Evolutionary conservation across 495 filamentous ascomycete species (phyloP).

Genomic region (Penicillium alfredii): DNA sequence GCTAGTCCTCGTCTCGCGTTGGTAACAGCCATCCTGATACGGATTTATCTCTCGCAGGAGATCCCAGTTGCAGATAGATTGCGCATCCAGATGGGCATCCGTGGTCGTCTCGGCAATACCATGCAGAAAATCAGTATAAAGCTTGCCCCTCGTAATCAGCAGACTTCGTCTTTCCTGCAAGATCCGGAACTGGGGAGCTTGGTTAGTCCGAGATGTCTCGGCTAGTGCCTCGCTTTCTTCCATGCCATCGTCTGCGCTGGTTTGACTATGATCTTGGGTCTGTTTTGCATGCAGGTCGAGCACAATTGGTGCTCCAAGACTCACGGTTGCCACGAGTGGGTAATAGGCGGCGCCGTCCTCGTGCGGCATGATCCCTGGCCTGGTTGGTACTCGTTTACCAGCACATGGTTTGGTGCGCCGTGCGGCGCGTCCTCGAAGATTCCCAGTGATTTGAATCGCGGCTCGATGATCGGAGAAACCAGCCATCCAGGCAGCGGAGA

Average conservation of each 20-base stretch:
- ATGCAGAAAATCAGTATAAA: slow-evolving; percentile 72
- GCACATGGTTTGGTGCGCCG: slow-evolving; percentile 74
- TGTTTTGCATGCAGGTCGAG: slow-evolving; percentile 70
- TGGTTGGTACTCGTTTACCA: slow-evolving; percentile 86
- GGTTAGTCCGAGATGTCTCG: neutral
- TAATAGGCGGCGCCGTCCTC: slow-evolving; percentile 88
- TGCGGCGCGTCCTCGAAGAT: slow-evolving; percentile 73
- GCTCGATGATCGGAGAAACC: slow-evolving; percentile 54
- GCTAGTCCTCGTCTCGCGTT: slow-evolving; percentile 67
- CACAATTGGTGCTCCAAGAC: slow-evolving; percentile 69
- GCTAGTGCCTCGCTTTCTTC: neutral
- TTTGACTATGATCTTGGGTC: slow-evolving; percentile 27
- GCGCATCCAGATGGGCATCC: slow-evolving; percentile 54
- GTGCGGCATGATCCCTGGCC: slow-evolving; percentile 92
- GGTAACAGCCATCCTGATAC: slow-evolving; percentile 53
- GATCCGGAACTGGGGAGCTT: slow-evolving; percentile 55
- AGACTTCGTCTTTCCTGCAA: slow-evolving; percentile 83
- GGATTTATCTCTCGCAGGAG: slow-evolving; percentile 56
- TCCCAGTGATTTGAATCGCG: slow-evolving; percentile 52
- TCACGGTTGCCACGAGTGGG: slow-evolving; percentile 84
- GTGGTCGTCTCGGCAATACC: slow-evolving; percentile 59
- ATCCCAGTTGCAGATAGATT: slow-evolving; percentile 76
- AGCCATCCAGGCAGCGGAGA: slow-evolving; percentile 76
- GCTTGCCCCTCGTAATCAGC: slow-evolving; percentile 59
- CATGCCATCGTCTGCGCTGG: slow-evolving; percentile 22